A percentile compares a stretch with the other conserved stretches of the same genome.
Conservation (phyloP, 441 rosid species). For the Corymbia citriodora region DNA sequence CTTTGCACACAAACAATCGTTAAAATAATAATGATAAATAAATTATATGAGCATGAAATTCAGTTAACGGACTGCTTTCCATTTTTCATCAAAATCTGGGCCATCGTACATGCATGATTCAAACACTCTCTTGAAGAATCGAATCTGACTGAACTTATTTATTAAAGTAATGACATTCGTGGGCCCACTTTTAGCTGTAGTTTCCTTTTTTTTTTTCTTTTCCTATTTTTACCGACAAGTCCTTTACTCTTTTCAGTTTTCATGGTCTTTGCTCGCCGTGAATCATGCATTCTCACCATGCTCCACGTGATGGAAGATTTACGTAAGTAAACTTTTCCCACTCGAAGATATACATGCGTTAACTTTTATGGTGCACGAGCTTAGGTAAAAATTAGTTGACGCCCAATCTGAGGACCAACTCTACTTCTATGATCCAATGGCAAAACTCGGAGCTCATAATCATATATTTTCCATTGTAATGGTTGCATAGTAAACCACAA, state of each 20-base stretch:
- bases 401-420: not conserved
- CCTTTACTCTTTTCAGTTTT: not conserved
- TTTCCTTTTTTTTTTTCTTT: not conserved
- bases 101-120: no score
- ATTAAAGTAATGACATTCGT: not conserved
- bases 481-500: not conserved
- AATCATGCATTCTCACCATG: not conserved
- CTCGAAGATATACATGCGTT: not conserved
- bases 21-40: not conserved
- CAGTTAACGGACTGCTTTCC: not conserved
- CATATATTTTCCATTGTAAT: not conserved
- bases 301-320: not conserved
- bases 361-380: not conserved
- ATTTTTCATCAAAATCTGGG: not conserved
- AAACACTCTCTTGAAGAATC: not conserved
- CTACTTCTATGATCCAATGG: not conserved
- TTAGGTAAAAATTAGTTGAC: not conserved
- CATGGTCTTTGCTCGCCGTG: fast-evolving
- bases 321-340: no score
- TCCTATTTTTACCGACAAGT: fast-evolving
- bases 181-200: not conserved
- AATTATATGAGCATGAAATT: not conserved
- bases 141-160: not conserved
- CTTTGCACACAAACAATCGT: not conserved
- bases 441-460: not conserved